Conservation (phyloP, 177 flowering plant species). For the Vitis hybrid region DNA sequence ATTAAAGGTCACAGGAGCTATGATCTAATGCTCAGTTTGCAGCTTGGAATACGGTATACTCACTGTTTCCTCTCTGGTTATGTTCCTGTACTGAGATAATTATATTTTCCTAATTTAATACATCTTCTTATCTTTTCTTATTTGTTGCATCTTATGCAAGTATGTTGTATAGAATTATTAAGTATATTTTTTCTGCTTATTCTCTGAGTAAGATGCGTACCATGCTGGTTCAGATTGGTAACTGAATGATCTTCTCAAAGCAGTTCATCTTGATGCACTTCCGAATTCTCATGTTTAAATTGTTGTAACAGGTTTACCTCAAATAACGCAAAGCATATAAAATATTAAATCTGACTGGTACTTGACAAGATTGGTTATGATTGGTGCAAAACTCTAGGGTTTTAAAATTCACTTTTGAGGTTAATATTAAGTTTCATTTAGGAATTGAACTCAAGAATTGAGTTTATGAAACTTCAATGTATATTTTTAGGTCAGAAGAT, state of each 20-base stretch:
- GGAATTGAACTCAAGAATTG: no score
- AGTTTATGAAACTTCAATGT: no score
- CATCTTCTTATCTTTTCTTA: neutral
- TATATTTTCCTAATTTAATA: neutral
- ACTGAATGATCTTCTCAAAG: neutral
- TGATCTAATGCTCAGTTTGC: conserved; percentile 96
- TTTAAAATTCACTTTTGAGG: neutral
- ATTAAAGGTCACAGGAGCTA: conserved; percentile 97
- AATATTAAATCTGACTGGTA: neutral
- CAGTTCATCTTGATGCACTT: neutral
- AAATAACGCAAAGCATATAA: neutral
- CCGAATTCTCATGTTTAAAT: neutral
- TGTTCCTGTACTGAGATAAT: neutral
- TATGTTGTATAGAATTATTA: neutral
- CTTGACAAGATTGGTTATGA: neutral
- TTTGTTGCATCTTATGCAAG: neutral
- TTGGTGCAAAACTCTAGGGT: neutral
- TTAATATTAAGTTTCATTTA: no score
- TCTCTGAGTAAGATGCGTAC: neutral
- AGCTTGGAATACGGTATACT: conserved; percentile 92
- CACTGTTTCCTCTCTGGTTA: neutral
- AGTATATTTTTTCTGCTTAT: neutral
- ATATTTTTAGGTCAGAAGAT: no score
- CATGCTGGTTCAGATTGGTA: neutral
- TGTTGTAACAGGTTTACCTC: neutral